These are phyloP conservation scores for Mycena metata DNA, from an alignment of 768 basidiomycete species.

Conservation along the genomic window DNA sequence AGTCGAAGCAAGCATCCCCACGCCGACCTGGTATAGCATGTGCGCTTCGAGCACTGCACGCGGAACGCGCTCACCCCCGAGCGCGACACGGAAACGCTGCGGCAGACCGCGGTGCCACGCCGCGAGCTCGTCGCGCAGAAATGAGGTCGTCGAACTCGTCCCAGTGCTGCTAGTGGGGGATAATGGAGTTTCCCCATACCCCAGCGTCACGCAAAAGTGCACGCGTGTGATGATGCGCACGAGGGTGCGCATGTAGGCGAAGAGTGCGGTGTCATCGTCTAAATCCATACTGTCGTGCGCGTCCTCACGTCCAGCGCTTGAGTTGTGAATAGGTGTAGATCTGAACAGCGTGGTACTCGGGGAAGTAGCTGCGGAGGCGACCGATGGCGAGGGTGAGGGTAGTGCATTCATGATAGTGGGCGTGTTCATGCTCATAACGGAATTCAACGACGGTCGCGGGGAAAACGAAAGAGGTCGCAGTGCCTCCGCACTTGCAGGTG, in stretches of 20 bases:
- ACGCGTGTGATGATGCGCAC: slow-evolving; percentile 45
- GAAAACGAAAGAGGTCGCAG: slow-evolving; percentile 28
- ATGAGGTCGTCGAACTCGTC: neutral
- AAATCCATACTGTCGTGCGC: neutral
- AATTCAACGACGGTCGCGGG: neutral
- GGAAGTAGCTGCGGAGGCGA: neutral
- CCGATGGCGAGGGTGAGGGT: neutral
- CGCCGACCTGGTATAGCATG: slow-evolving; percentile 48
- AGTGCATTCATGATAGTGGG: neutral
- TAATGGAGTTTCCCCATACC: slow-evolving; percentile 14
- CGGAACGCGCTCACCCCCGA: slow-evolving; percentile 38
- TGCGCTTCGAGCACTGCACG: slow-evolving; percentile 46
- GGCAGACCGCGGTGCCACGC: slow-evolving; percentile 46
- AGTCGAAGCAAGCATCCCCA: slow-evolving; percentile 44
- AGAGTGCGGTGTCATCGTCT: slow-evolving; percentile 32
- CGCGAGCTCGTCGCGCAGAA: slow-evolving; percentile 38
- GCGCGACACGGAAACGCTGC: slow-evolving; percentile 42
- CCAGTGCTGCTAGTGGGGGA: slow-evolving; percentile 1
- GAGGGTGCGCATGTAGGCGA: slow-evolving; percentile 39
- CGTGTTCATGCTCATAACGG: too few relatives aligned
- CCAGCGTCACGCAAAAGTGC: slow-evolving; percentile 45
- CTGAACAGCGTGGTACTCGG: neutral
- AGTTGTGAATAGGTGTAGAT: neutral
- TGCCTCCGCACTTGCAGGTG: slow-evolving; percentile 42
- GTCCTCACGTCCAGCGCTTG: neutral